These are phyloP conservation scores for Phytophthora capsici DNA, from an alignment of 352 stramenopile genomes.

Conservation along the genomic window DNA sequence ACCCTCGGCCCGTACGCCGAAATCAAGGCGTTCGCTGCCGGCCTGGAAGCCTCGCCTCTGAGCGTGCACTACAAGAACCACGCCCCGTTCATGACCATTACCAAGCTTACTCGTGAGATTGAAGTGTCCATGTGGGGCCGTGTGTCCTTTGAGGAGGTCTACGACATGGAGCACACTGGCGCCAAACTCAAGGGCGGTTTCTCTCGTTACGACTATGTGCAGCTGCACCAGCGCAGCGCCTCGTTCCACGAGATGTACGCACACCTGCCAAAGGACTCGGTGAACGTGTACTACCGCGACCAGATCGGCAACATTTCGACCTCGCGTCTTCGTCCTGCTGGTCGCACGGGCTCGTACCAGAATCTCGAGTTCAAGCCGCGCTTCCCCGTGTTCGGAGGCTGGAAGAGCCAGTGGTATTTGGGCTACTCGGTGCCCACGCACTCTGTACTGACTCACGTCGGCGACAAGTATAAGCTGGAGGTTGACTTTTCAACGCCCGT, in stretches of 20 bases:
- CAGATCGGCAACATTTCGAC: slow-evolving; percentile 92
- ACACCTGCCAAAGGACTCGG: slow-evolving; percentile 72
- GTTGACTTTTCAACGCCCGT: slow-evolving; percentile 88
- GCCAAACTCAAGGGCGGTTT: slow-evolving; percentile 87
- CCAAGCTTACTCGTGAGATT: slow-evolving; percentile 84
- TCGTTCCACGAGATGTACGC: slow-evolving; percentile 84
- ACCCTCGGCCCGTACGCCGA: slow-evolving; percentile 85
- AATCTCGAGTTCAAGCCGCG: slow-evolving; percentile 85
- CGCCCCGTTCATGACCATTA: slow-evolving; percentile 86
- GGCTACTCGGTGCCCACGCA: slow-evolving; percentile 88
- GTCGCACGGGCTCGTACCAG: slow-evolving; percentile 48
- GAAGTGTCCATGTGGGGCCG: slow-evolving; percentile 92
- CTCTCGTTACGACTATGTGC: slow-evolving; percentile 86
- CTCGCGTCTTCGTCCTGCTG: slow-evolving; percentile 60
- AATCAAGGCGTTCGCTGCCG: slow-evolving; percentile 48
- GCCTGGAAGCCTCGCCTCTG: slow-evolving; percentile 30
- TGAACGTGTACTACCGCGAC: slow-evolving; percentile 92
- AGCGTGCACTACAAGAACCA: slow-evolving; percentile 89
- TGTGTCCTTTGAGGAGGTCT: slow-evolving; percentile 89
- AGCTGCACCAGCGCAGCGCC: slow-evolving; percentile 62
- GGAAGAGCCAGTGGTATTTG: slow-evolving; percentile 91
- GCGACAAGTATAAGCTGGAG: slow-evolving; percentile 82
- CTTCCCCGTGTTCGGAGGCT: slow-evolving; percentile 90
- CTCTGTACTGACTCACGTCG: slow-evolving; percentile 70
- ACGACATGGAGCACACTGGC: slow-evolving; percentile 87